Conservation (phyloP, 192 early-diverging fungal species). For the Coemansia sp. region DNA sequence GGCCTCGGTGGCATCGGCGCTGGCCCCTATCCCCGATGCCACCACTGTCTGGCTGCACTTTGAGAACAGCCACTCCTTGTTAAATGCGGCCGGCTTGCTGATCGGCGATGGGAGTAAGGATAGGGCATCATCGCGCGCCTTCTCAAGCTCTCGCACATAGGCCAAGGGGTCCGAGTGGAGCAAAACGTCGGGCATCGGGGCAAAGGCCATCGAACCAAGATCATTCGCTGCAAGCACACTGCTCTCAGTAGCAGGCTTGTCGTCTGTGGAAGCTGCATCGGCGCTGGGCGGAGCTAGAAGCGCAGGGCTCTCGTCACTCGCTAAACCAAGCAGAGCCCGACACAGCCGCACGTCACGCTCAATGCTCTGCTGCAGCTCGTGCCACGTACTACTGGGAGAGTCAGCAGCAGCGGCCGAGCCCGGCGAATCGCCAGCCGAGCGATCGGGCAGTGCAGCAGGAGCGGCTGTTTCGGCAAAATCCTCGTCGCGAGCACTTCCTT, state of each 20-base stretch:
- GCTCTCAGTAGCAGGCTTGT: not conserved
- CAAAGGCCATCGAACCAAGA: not conserved
- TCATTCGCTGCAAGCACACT: not conserved
- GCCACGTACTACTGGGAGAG: not conserved
- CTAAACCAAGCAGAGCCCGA: conserved; percentile 13
- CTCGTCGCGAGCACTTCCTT: conserved; percentile 2
- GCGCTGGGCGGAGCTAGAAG: not conserved
- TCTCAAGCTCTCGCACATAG: conserved; percentile 26
- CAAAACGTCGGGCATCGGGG: conserved; percentile 34
- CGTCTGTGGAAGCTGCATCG: not conserved
- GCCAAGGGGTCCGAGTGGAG: conserved; percentile 24
- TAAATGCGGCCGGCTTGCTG: not conserved
- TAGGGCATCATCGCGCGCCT: not conserved
- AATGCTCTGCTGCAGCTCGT: conserved; percentile 27
- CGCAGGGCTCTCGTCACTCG: not conserved
- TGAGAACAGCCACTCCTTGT: conserved; percentile 30
- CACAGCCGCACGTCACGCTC: conserved; percentile 23
- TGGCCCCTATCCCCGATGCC: conserved; percentile 11
- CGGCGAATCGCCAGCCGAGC: not conserved
- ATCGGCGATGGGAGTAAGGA: not conserved
- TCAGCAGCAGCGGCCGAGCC: not conserved
- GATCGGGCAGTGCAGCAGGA: not conserved
- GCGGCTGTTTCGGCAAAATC: not conserved
- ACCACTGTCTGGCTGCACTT: conserved; percentile 16
- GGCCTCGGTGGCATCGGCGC: conserved; percentile 15